A percentile compares a stretch with the other conserved stretches of the same genome.
Conservation (phyloP, 2,329 filamentous ascomycete genomes). For the Penicillium paneum region DNA sequence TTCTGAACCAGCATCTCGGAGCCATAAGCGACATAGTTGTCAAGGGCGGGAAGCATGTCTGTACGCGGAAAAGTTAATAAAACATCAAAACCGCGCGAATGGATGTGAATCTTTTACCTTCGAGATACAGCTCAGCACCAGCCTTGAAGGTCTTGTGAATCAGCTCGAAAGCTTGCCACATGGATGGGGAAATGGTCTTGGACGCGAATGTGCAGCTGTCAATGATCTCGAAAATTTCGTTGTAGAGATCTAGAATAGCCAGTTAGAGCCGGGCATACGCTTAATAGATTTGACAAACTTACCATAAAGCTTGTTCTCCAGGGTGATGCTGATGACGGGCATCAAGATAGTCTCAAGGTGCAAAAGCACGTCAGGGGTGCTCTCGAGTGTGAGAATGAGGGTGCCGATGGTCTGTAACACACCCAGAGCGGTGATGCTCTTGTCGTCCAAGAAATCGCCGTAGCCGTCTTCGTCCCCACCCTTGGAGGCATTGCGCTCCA, state of each 20-base stretch:
- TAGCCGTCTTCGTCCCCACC: conserved; percentile 74
- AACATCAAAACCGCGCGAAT: not conserved
- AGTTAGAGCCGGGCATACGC: conserved; percentile 40
- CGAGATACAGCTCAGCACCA: conserved; percentile 92
- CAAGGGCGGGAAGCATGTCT: conserved; percentile 95
- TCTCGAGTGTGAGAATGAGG: conserved; percentile 92
- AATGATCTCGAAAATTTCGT: conserved; percentile 98
- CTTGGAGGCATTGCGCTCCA: conserved; percentile 77
- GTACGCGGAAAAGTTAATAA: conserved; percentile 13
- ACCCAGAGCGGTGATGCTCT: conserved; percentile 94
- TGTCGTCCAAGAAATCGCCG: conserved; percentile 92
- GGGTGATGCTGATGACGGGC: conserved; percentile 92
- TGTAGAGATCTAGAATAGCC: conserved; percentile 65
- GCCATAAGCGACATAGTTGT: conserved; percentile 97
- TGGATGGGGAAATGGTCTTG: conserved; percentile 89
- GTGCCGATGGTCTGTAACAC: conserved; percentile 97
- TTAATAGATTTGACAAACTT: conserved; percentile 41
- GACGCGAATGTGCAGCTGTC: conserved; percentile 98
- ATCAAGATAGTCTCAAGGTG: conserved; percentile 95
- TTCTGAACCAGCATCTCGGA: conserved; percentile 76
- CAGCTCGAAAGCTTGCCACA: conserved; percentile 98
- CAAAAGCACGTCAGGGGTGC: conserved; percentile 88
- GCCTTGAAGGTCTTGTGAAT: conserved; percentile 97
- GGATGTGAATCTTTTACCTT: conserved; percentile 42
- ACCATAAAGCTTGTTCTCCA: conserved; percentile 93